phyloP scores from a whole-genome alignment of 1,284 basidiomycete genomes.

The Mycosarcoma mackinlayi region DNA sequence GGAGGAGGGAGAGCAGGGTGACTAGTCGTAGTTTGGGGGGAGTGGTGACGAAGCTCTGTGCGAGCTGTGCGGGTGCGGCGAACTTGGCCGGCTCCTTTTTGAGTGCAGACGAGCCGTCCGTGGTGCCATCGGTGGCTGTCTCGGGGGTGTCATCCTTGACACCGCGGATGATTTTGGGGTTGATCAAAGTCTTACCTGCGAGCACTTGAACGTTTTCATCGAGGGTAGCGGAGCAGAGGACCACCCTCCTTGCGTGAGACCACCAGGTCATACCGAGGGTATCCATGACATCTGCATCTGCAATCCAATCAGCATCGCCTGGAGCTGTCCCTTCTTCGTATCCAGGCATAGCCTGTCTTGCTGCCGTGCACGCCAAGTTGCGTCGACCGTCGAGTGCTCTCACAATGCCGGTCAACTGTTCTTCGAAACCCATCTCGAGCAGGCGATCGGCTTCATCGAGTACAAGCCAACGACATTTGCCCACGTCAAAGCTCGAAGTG shows the following conservation, averaged over 20 bases:
- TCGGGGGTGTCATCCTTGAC: slow-evolving; percentile 25
- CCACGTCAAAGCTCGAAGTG: slow-evolving; percentile 88
- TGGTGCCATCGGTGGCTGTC: slow-evolving; percentile 1
- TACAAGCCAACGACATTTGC: slow-evolving; percentile 93
- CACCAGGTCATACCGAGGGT: slow-evolving; percentile 64
- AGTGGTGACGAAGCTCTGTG: slow-evolving; percentile 91
- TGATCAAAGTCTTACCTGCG: slow-evolving; percentile 80
- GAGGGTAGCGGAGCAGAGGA: slow-evolving; percentile 97
- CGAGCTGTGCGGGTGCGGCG: slow-evolving; percentile 90
- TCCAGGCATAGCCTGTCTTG: slow-evolving; percentile 72
- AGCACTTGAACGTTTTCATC: slow-evolving; percentile 93
- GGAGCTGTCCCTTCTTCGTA: slow-evolving; percentile 20
- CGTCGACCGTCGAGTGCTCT: slow-evolving; percentile 68
- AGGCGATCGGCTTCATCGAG: slow-evolving; percentile 95
- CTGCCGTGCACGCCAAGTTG: slow-evolving; percentile 70
- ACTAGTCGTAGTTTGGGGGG: slow-evolving; percentile 94
- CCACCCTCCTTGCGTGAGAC: slow-evolving; percentile 76
- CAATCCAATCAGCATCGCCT: slow-evolving; percentile 24
- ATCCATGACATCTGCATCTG: slow-evolving; percentile 52
- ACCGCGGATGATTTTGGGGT: slow-evolving; percentile 71
- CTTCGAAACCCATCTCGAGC: slow-evolving; percentile 74
- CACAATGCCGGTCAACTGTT: slow-evolving; percentile 78
- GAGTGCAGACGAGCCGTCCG: background rate
- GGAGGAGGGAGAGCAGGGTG: slow-evolving; percentile 82
- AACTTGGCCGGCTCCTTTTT: slow-evolving; percentile 75